Evolutionary conservation across 2,329 filamentous ascomycete genomes (phyloP), one percentile per base, ranked within the genome.

Genomic region (Colletotrichum sp.): DNA sequence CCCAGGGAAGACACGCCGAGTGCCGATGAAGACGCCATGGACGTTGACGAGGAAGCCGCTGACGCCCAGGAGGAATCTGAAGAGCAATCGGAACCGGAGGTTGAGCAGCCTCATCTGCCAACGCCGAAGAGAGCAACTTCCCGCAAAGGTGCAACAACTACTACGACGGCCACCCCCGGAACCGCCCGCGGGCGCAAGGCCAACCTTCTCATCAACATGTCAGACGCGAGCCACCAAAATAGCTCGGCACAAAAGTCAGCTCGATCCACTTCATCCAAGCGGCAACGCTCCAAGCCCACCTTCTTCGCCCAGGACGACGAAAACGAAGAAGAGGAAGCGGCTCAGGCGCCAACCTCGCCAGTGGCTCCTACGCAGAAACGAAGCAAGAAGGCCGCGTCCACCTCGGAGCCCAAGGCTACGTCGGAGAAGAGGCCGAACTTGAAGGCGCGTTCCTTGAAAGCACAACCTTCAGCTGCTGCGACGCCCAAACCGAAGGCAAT

Each of bases 241-340:
- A 59, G 79, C 67, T 21, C 74, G 3, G 74, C 72, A 7, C 66
- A 52, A n/a, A 71, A 67, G 36, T 76, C 71, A 21, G 72, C 21
- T n/a, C 82, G 84, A 30, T 82, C 86, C 39, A 84, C 84, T 36
- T 81, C 84, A 71, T 83, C 84, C 59, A 89, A 88, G 36, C 36
- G 48, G n/a, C 74, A 76, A 34, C 74, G 74, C 8, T 67, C 86
- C 64, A 90, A 90, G 79, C 86, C 87, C 12, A 87, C 87, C 21
- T 88, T 84, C 71, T 87, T 87, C 77, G 83, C 85, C 57, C 81
- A 84, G 69, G 80, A 82, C 3, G 78, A 77, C 0, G 79, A 79
- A 7, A 64, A 71, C 16, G 57, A 73, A 16, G 36, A 48, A 12
- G 57, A 70, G 26, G 67, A 69, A 64, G 15, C 21, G n/a, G 13